A percentile compares a stretch with the other conserved stretches of the same genome.
These are phyloP conservation scores for Botryotinia calthae DNA, from an alignment of 2,329 filamentous ascomycete species.

Conservation along the genomic window DNA sequence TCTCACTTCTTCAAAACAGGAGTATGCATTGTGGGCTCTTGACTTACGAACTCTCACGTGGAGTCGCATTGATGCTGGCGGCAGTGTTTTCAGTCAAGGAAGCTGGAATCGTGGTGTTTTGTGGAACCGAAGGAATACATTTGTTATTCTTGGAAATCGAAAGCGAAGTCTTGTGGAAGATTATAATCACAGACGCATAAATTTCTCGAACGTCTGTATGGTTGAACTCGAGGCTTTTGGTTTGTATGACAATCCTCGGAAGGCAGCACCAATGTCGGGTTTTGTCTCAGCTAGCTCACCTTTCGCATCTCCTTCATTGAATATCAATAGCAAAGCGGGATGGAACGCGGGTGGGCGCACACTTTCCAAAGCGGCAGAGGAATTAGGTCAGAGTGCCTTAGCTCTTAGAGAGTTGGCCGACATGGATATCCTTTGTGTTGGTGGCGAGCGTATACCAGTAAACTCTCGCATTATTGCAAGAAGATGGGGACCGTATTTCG, in stretches of 20 bases:
- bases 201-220: conserved; percentile 95
- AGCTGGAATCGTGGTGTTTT: conserved; percentile 96
- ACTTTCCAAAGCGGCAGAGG: conserved; percentile 75
- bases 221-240: conserved; percentile 97
- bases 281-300: conserved; percentile 81
- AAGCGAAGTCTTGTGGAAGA: conserved; percentile 94
- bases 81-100: conserved; percentile 90
- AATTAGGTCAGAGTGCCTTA: conserved; percentile 79
- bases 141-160: conserved; percentile 91
- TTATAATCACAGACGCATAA: conserved; percentile 96
- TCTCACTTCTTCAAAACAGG: conserved; percentile 94
- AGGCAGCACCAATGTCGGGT: conserved; percentile 71
- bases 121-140: conserved; percentile 91
- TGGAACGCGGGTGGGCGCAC: conserved; percentile 72
- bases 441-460: conserved; percentile 86
- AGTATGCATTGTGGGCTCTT: conserved; percentile 95
- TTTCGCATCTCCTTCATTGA: conserved; percentile 53
- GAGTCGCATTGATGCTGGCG: conserved; percentile 93
- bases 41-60: conserved; percentile 86
- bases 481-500: conserved; percentile 94
- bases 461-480: conserved; percentile 86
- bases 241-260: conserved; percentile 91
- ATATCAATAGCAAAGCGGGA: conserved; percentile 50
- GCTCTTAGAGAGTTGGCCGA: conserved; percentile 82
- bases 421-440: conserved; percentile 93